A percentile compares a stretch with the other conserved stretches of the same genome.
Conservation (phyloP, 768 basidiomycete species). For the Suillus occidentalis region DNA sequence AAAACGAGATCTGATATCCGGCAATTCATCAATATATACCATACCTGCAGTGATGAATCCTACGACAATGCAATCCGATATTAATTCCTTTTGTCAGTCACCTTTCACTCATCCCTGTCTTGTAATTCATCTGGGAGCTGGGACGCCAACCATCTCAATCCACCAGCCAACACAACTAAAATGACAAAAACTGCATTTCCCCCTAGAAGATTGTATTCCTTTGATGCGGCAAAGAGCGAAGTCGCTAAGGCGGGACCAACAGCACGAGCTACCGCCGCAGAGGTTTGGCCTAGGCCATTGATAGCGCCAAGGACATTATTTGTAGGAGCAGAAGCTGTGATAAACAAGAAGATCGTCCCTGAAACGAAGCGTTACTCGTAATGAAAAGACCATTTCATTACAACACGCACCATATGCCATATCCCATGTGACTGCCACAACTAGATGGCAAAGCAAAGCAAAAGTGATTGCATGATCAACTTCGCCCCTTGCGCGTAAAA, state of each 20-base stretch:
- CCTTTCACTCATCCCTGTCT: constrained; percentile 27
- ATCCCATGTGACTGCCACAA: constrained; percentile 34
- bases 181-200: constrained; percentile 52
- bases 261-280: constrained; percentile 45
- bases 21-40: neutral
- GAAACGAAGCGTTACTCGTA: constrained; percentile 8
- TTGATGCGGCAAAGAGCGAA: constrained; percentile 52
- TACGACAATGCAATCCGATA: neutral
- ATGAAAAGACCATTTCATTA: neutral
- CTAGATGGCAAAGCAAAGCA: constrained; percentile 31
- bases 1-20: neutral
- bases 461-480: constrained; percentile 37
- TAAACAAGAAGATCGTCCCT: constrained; percentile 55
- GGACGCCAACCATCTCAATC: constrained; percentile 23
- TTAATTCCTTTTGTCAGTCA: neutral
- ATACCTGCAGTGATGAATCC: neutral
- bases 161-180: constrained; percentile 31
- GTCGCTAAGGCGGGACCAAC: constrained; percentile 50
- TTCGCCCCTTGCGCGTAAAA: constrained; percentile 33
- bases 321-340: constrained; percentile 53
- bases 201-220: constrained; percentile 45
- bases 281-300: constrained; percentile 56
- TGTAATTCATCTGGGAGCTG: constrained; percentile 33
- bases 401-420: constrained; percentile 40
- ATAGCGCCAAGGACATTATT: constrained; percentile 56